Base-by-base conservation (phyloP, 768 basidiomycete genomes). In the Auricularia auricula-judae region DNA sequence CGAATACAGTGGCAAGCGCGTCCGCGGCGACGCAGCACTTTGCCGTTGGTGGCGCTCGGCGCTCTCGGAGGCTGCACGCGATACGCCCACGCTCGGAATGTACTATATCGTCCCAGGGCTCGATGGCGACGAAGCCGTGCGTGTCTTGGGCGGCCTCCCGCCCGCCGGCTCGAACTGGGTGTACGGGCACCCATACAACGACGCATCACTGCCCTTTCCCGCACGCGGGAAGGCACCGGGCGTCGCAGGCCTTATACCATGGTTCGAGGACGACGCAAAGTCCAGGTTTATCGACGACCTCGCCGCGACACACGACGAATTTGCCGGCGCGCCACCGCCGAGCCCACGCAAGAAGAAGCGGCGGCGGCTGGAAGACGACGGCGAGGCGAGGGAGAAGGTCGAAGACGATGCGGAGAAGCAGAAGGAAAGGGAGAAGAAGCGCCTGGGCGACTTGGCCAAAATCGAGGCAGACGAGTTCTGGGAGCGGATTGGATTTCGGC, bases 211-310 rank as follows among this genome's bases (percentile, higher is more conserved):
- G 62, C 66, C 81, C 74, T 71, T 83, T 79, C 70, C 79, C 70
- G 1, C 72, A 82, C 51, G 82, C 56, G 78, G 44, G 83, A 78
- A 70, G 78, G 79, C 67, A 72, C 1, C 74, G 76, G 61, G 69
- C 67, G 51, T 62, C 68, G 67, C 73, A 71, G 35, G 85, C 63
- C 82, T 83, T 62, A 87, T 99, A 23, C 97, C 97, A 1, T 87
- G 84, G 64, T 93, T 98, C 71, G 90, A 93, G n/a, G 97, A 99
- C 70, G 94, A 97, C 74, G 95, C 97, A 5, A 98, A 98, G 74
- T 85, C 90, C 64, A 84, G 97, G 18, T 98, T 98, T 73, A 75
- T 99, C 72, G 89, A 91, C 73, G 94, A 97, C 75, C 85, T 98
- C 62, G 91, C 88, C 51, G 86, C 83, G 67, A 89, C 83, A 7